Evolutionary conservation across 139 green algal species (phyloP), one percentile per base, ranked within the genome.

Genomic region (Zygnema circumcarinatum): DNA sequence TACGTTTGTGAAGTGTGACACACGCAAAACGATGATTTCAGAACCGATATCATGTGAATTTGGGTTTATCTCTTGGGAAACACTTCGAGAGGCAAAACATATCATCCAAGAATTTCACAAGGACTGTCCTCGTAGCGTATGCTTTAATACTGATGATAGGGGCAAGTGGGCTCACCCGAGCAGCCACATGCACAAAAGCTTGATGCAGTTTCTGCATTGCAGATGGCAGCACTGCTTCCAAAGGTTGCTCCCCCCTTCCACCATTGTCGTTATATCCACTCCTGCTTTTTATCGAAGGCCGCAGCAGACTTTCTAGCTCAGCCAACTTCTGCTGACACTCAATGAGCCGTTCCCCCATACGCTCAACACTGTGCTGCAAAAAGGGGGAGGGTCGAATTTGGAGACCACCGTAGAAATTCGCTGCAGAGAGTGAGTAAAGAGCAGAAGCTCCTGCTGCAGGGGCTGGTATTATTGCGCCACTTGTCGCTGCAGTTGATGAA

Each of bases 131-230:
- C n/a, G n/a, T n/a, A n/a, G n/a, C n/a, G n/a, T n/a, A n/a, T n/a
- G n/a, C n/a, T n/a, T n/a, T n/a, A n/a, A n/a, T n/a, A n/a, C n/a
- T n/a, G n/a, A n/a, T n/a, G n/a, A n/a, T n/a, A n/a, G n/a, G n/a
- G n/a, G n/a, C n/a, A n/a, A n/a, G n/a, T n/a, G n/a, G n/a, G n/a
- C n/a, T n/a, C 41, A 87, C 83, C 74, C 2, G 31, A 2, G 83
- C 83, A 36, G 83, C 83, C 7, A 89, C 75, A 38, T 89, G 83
- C 40, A 89, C n/a, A 52, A 89, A 89, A 76, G 62, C 81, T 40
- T 74, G 29, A 67, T 89, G 76, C 76, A 89, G 3, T 47, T 89
- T 89, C 52, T 25, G 22, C 22, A 89, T 32, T 16, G 83, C 36
- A 2, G 1, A n/a, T n/a, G 83, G 83, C 31, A 89, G 76, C 68